A percentile compares a stretch with the other conserved stretches of the same genome.
Evolutionary conservation across 805 yeast genomes (phyloP).

Genomic region (Debaryomyces maramus): DNA sequence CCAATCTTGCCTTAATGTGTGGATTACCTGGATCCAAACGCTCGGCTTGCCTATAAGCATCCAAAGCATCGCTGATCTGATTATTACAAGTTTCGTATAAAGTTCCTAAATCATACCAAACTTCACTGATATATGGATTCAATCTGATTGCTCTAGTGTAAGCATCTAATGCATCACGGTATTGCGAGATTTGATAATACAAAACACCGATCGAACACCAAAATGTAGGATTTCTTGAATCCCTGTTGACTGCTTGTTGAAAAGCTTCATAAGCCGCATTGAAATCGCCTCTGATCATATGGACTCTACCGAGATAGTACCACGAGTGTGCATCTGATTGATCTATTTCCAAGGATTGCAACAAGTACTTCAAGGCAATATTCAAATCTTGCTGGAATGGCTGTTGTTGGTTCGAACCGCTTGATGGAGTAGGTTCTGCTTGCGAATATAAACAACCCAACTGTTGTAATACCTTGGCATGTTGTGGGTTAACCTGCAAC

Average conservation of each 20-base stretch:
- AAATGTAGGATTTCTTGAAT: conserved; percentile 94
- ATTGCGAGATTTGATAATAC: conserved; percentile 94
- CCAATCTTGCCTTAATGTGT: conserved; percentile 89
- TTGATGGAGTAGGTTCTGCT: conserved; percentile 32
- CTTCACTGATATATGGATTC: conserved; percentile 95
- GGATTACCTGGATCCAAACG: conserved; percentile 92
- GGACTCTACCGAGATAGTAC: conserved; percentile 95
- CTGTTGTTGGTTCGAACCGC: conserved; percentile 34
- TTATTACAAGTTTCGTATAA: conserved; percentile 96
- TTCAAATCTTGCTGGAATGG: conserved; percentile 76
- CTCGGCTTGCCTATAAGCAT: conserved; percentile 96
- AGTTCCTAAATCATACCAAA: conserved; percentile 98
- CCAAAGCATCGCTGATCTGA: conserved; percentile 91
- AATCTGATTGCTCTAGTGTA: conserved; percentile 94
- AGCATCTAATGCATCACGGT: conserved; percentile 95
- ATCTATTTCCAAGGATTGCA: conserved; percentile 88
- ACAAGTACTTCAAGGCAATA: conserved; percentile 74
- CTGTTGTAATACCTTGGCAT: conserved; percentile 94
- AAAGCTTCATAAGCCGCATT: conserved; percentile 96
- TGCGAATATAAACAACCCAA: conserved; percentile 92
- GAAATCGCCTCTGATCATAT: conserved; percentile 94
- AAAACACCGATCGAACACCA: conserved; percentile 97
- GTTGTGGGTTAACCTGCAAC: conserved; percentile 83
- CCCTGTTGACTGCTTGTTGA: conserved; percentile 97
- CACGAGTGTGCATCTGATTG: conserved; percentile 92